Conservation (phyloP, 2,329 filamentous ascomycete species). For the Blastomyces gilchristii region DNA sequence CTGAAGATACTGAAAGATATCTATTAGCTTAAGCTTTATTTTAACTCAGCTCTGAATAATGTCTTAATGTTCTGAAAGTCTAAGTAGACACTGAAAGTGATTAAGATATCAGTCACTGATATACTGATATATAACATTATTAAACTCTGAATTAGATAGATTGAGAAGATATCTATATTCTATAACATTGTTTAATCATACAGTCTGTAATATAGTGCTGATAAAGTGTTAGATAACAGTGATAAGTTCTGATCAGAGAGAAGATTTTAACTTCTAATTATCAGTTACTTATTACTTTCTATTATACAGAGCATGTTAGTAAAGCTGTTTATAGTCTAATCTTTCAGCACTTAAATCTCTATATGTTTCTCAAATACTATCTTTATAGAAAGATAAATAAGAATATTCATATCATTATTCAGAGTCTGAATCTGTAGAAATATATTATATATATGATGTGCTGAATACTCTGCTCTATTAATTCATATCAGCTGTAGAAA, state of each 20-base stretch:
- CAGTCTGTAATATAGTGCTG: neutral
- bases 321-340: slow-evolving; percentile 17
- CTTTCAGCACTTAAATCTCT: slow-evolving; percentile 15
- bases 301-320: slow-evolving; percentile 10
- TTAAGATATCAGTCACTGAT: neutral
- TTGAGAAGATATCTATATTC: neutral
- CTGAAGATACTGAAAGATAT: neutral
- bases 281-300: neutral
- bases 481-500: slow-evolving; percentile 17
- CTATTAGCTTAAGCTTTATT: neutral
- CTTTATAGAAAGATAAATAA: slow-evolving; percentile 14
- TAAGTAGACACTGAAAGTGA: neutral
- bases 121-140: neutral
- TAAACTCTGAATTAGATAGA: neutral
- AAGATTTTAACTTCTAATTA: neutral
- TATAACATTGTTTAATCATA: neutral
- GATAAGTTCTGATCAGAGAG: neutral
- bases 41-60: neutral
- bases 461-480: slow-evolving; percentile 19
- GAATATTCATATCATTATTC: slow-evolving; percentile 17
- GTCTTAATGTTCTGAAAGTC: neutral
- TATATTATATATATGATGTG: slow-evolving; percentile 19
- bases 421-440: slow-evolving; percentile 16
- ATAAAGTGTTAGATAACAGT: neutral
- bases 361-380: slow-evolving; percentile 18